phyloP scores from a whole-genome alignment of 768 basidiomycete genomes.

The Hemileccinum impolitum region DNA sequence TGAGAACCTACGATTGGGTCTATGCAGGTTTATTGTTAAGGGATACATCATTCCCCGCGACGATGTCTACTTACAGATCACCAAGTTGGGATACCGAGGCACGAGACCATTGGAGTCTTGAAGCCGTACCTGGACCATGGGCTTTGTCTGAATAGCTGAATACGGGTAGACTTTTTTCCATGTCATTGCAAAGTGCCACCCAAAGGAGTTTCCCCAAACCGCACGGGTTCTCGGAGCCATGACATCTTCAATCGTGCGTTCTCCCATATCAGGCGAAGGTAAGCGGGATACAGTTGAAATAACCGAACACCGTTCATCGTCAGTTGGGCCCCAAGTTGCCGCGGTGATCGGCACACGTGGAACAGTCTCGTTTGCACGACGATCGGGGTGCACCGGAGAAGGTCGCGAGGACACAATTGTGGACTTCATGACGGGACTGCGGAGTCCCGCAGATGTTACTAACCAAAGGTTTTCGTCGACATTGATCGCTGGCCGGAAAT shows the following conservation, averaged over 20 bases:
- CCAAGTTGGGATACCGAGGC: slow-evolving; percentile 26
- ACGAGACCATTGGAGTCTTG: slow-evolving; percentile 8
- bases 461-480: slow-evolving; percentile 68
- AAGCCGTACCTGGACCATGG: slow-evolving; percentile 3
- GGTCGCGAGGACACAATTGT: slow-evolving; percentile 37
- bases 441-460: slow-evolving; percentile 60
- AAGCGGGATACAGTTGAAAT: slow-evolving; percentile 35
- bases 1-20: slow-evolving; percentile 36
- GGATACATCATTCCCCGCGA: neutral
- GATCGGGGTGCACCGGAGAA: slow-evolving; percentile 54
- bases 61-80: slow-evolving; percentile 26
- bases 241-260: slow-evolving; percentile 37
- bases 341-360: slow-evolving; percentile 37
- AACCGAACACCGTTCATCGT: slow-evolving; percentile 37
- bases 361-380: slow-evolving; percentile 52
- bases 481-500: slow-evolving; percentile 23
- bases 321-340: slow-evolving; percentile 53
- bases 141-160: slow-evolving; percentile 2
- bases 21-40: slow-evolving; percentile 13
- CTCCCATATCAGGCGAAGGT: slow-evolving; percentile 57
- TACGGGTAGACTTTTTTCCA: slow-evolving; percentile 23
- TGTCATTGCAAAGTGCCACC: slow-evolving; percentile 18
- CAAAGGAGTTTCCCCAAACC: slow-evolving; percentile 25
- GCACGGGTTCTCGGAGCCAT: slow-evolving; percentile 1
- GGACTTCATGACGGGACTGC: slow-evolving; percentile 39